Conservation (phyloP, 495 filamentous ascomycete genomes). For the Hypoxylon rickii region DNA sequence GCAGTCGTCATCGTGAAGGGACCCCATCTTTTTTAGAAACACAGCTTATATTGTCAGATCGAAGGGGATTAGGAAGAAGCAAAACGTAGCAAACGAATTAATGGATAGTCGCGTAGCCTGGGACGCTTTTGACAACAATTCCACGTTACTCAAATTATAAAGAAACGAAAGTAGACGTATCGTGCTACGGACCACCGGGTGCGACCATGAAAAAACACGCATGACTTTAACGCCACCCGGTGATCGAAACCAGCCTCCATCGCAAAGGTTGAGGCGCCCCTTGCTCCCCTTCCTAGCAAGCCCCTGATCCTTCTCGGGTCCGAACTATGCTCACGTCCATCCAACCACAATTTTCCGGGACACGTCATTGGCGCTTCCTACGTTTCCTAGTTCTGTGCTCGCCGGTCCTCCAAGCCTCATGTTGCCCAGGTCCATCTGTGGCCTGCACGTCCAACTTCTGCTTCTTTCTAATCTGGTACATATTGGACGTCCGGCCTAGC, state of each 20-base stretch:
- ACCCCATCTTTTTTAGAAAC: conserved; percentile 35
- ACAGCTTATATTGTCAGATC: background rate
- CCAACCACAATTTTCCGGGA: background rate
- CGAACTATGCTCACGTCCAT: conserved; percentile 17
- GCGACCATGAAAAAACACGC: background rate
- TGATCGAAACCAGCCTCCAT: conserved; percentile 10
- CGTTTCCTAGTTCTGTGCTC: too few species aligned
- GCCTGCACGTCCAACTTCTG: background rate
- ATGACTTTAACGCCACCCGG: conserved; percentile 19
- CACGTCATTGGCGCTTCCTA: conserved; percentile 21
- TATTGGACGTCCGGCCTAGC: background rate
- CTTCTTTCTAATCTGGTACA: conserved; percentile 7
- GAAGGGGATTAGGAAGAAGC: background rate
- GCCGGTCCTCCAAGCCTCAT: conserved; percentile 17
- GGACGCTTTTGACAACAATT: background rate
- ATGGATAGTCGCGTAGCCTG: background rate
- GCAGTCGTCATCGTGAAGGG: conserved; percentile 27
- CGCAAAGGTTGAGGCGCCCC: conserved; percentile 10
- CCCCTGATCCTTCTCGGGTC: conserved; percentile 23
- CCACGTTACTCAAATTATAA: conserved; percentile 20
- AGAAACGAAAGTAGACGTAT: conserved; percentile 6
- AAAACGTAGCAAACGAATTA: background rate
- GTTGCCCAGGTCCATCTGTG: background rate
- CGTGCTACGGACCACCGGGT: conserved; percentile 17
- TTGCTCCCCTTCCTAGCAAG: too few species aligned